Conservation (phyloP, 176 grass and related monocot genomes). For the Phragmites australis region DNA sequence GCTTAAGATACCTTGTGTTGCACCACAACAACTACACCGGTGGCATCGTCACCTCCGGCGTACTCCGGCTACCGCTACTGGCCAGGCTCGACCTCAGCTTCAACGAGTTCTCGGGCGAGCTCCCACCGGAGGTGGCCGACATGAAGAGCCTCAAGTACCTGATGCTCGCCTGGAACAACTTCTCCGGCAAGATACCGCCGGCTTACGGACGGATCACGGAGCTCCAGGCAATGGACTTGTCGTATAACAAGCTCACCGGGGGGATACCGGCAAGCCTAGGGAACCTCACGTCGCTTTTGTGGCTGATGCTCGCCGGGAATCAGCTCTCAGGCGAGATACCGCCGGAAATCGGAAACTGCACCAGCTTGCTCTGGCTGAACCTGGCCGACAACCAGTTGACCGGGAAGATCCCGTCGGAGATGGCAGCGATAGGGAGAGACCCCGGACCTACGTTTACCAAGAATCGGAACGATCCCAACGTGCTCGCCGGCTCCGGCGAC, state of each 20-base stretch:
- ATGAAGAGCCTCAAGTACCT: conserved; percentile 73
- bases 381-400: conserved; percentile 59
- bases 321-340: conserved; percentile 69
- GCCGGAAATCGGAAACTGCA: conserved; percentile 72
- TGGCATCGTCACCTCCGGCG: conserved; percentile 70
- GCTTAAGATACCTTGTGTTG: conserved; percentile 56
- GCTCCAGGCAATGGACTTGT: conserved; percentile 80
- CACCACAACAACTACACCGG: conserved; percentile 66
- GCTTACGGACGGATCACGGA: conserved; percentile 50
- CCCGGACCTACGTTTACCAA: conserved; percentile 63
- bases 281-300: conserved; percentile 84
- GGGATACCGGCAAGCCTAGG: conserved; percentile 59
- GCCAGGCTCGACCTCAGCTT: conserved; percentile 75
- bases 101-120: conserved; percentile 59
- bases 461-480: conserved; percentile 37
- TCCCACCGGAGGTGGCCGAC: conserved; percentile 50
- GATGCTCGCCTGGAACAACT: conserved; percentile 64
- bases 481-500: conserved; percentile 66
- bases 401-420: conserved; percentile 62
- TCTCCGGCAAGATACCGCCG: conserved; percentile 57
- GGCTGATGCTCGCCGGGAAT: conserved; percentile 91
- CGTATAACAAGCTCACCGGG: conserved; percentile 56
- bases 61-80: conserved; percentile 59
- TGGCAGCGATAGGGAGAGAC: conserved; percentile 60
- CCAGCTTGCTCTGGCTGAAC: conserved; percentile 91